Base-by-base conservation (phyloP, 257 asterid genomes). In the Nicotiana noctiflora region DNA sequence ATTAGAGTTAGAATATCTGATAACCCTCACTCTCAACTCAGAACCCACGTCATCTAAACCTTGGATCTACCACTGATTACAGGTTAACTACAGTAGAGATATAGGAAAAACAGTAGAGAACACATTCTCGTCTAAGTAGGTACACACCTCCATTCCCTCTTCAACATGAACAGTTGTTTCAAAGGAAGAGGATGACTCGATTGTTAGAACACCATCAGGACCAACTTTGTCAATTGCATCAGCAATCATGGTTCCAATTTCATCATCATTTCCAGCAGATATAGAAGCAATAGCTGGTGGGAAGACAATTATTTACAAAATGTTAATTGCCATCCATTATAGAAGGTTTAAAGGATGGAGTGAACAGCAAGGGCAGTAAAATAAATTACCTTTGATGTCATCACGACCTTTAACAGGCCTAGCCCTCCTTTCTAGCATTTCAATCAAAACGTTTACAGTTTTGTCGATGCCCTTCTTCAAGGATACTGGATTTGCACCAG, bases 211-310 rank as follows among this genome's bases (percentile, higher is more conserved):
- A 84, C 99, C 99, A 85, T 93, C 98, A n/a, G 99, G 98, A 78
- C 99, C 98, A 63, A 95, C 98, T 87, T 95, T 93, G 89, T 95
- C 98, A 15, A 95, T 93, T 9, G 98, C 99, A 85, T 95, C 98
- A 62, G 99, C 97, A 76, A 95, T 89, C 99, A 92, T 95, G 61
- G 81, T 21, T 34, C 99, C 99, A 55, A 95, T 95, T 61, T 75
- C 83, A 76, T 93, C 98, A 82, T 95, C 98, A 85, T 95, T 95
- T 31, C 98, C 98, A 55, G 98, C 94, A 72, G 98, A 95, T 83
- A 95, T 95, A 9, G 99, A 1, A 57, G 99, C 98, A 79, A 95
- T 90, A 37, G 99, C 99, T 95, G 89, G 27, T 23, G 52, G 10
- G 29, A 77, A 74, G 32, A 74, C 61, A 74, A 49, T 70, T 70